phyloP scores from a whole-genome alignment of 352 stramenopile genomes.

The Phytophthora citrophthora region DNA sequence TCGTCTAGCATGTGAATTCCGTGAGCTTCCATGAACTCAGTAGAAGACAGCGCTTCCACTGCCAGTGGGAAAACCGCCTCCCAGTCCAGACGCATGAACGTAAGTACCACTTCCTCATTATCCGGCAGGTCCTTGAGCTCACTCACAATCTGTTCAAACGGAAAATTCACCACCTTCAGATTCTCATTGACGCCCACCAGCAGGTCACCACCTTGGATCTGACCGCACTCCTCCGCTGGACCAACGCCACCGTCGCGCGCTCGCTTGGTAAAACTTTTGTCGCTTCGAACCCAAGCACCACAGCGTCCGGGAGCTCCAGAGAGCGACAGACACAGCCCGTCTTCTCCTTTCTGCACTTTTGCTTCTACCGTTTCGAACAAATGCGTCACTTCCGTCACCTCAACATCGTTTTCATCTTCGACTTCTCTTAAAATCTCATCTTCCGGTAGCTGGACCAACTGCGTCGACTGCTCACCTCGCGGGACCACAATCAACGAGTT shows the following conservation, averaged over 20 bases:
- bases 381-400: conserved; percentile 23
- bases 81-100: conserved; percentile 71
- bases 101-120: conserved; percentile 48
- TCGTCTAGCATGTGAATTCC: conserved; percentile 55
- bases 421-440: conserved; percentile 21
- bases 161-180: conserved; percentile 53
- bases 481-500: conserved; percentile 66
- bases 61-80: conserved; percentile 61
- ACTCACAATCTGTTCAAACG: conserved; percentile 77
- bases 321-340: conserved; percentile 83
- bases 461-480: conserved; percentile 51
- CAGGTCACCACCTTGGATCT: conserved; percentile 72
- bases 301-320: conserved; percentile 72
- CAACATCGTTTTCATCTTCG: conserved; percentile 19
- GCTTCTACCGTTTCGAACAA: conserved; percentile 60
- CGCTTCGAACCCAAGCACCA: conserved; percentile 83
- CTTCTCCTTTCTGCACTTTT: conserved; percentile 57
- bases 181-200: conserved; percentile 74
- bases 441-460: conserved; percentile 35
- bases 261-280: conserved; percentile 71
- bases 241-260: conserved; percentile 52
- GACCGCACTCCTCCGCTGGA: conserved; percentile 61
- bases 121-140: conserved; percentile 65
- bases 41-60: conserved; percentile 48
- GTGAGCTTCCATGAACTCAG: conserved; percentile 56